These are phyloP conservation scores for Fusarium agapanthi DNA, from an alignment of 2,329 filamentous ascomycete genomes.

Conservation along the genomic window DNA sequence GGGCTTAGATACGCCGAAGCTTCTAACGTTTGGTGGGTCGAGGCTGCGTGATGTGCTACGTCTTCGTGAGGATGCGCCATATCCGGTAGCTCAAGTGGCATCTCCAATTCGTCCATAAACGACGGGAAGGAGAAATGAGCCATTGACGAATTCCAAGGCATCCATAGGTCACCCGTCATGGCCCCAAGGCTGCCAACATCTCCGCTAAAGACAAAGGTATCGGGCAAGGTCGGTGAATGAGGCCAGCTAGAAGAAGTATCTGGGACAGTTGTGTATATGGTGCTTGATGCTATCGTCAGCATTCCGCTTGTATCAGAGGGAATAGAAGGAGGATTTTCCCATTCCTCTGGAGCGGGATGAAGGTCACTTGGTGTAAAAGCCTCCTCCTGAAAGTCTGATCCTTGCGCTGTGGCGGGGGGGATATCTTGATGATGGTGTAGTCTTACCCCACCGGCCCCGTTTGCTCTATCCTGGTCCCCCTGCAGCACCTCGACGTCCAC, in stretches of 20 bases:
- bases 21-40: accelerated
- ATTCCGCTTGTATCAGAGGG: not conserved
- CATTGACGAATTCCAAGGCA: not conserved
- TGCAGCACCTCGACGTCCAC: not conserved
- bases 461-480: not conserved
- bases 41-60: accelerated
- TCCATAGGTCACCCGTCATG: not conserved
- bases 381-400: not conserved
- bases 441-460: too few species aligned
- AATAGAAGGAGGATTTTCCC: not conserved
- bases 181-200: accelerated
- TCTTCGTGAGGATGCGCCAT: not conserved
- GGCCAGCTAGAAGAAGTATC: not conserved
- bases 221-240: not conserved
- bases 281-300: too few species aligned
- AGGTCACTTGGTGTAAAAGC: accelerated
- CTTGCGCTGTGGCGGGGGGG: not conserved
- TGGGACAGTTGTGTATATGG: not conserved
- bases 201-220: accelerated
- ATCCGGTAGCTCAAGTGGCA: not conserved
- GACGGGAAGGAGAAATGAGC: not conserved
- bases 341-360: accelerated
- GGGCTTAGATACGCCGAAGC: accelerated
- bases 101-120: not conserved
- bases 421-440: too few species aligned